A percentile compares a stretch with the other conserved stretches of the same genome.
These are phyloP conservation scores for Pleurotus pulmonarius DNA, from an alignment of 768 basidiomycete species.

Conservation along the genomic window DNA sequence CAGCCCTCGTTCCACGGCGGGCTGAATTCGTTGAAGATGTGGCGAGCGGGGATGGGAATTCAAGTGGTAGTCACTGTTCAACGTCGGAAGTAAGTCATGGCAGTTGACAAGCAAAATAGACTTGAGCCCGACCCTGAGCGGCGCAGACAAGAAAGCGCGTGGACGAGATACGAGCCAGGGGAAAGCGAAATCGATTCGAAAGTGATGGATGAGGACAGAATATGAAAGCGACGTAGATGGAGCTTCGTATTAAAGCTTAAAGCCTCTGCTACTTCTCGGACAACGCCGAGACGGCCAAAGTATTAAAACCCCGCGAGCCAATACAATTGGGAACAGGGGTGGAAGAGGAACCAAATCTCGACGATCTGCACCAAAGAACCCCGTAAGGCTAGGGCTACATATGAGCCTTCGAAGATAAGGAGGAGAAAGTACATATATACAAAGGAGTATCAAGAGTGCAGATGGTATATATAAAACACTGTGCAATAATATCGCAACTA, in stretches of 20 bases:
- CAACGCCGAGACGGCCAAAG: conserved; percentile 7
- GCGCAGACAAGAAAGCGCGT: not conserved
- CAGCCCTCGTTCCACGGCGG: not conserved
- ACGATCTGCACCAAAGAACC: not conserved
- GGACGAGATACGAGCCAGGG: not conserved
- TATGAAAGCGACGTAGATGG: conserved; percentile 16
- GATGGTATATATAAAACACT: not conserved
- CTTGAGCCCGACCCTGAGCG: conserved; percentile 18
- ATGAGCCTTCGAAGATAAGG: not conserved
- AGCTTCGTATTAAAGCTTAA: conserved; percentile 14
- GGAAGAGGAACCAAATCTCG: conserved; percentile 7
- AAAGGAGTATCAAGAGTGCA: not conserved
- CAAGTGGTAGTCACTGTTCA: not conserved
- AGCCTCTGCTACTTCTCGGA: conserved; percentile 5
- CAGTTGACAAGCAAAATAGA: not conserved
- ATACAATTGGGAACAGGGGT: not conserved
- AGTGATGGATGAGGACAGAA: not conserved
- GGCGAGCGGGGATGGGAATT: not conserved
- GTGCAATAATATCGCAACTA: not conserved
- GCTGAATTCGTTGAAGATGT: not conserved
- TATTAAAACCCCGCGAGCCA: conserved; percentile 4
- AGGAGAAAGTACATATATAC: not conserved
- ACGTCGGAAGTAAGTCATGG: conserved; percentile 6
- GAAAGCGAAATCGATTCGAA: not conserved
- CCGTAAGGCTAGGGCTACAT: conserved; percentile 2